Evolutionary conservation across 2,329 filamentous ascomycete genomes (phyloP), one percentile per base, ranked within the genome.

Genomic region (Fusarium sp.): DNA sequence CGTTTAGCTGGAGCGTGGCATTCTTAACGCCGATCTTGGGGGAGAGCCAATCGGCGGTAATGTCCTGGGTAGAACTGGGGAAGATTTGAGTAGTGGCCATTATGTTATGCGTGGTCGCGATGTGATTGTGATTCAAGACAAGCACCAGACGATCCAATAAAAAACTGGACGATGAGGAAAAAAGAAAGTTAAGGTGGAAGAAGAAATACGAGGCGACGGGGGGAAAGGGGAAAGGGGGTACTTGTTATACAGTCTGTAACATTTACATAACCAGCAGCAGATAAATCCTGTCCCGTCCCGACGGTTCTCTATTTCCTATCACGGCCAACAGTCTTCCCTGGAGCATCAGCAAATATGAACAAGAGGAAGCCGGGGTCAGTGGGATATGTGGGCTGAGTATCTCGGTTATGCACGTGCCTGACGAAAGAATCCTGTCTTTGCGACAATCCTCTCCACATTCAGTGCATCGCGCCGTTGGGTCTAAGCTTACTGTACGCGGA

Each of bases 21-120:
- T 63, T 58, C 13, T 58, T 51, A 38, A 65, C 22, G 11, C 58
- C 45, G 25, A 65, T 58, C 58, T 63, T 64, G 30, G 58, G 49
- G 1, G 51, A 57, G 24, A 65, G 44, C 62, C 62, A 65, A 29
- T 49, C 45, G 20, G 62, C 27, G 3, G 62, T 65, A 11, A 65
- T 46, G 24, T 65, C 51, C 20, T 65, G 32, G 22, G 51, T 27
- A n/a, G 45, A 22, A 51, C 45, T 49, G 15, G 62, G 62, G 3
- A 58, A 52, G 13, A 41, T 2, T 27, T 64, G 49, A 27, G 25
- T 27, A 7, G 29, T 7, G 12, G 57, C 29, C 57, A 59, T 56
- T 56, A 22, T 20, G 22, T n/a, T 54, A 24, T 32, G 34, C 15
- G 15, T 24, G 22, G 11, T 25, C 11, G 29, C 10, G 29, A 48